These are phyloP conservation scores for Neophaeococcomyces mojaviensis DNA, from an alignment of 2,329 filamentous ascomycete species.

Conservation along the genomic window DNA sequence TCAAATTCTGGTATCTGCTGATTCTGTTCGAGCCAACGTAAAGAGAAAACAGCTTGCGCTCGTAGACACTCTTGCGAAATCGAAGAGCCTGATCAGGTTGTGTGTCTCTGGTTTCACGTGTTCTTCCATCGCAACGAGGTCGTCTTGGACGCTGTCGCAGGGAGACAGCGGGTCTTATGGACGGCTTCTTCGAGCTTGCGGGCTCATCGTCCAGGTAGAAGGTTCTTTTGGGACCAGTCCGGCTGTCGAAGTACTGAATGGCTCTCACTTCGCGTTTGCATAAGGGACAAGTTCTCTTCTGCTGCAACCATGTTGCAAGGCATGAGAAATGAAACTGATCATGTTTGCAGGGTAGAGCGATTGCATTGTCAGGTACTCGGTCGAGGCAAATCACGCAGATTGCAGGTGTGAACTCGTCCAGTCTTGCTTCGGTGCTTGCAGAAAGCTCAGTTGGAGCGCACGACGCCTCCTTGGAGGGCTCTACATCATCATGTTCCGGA, in stretches of 20 bases:
- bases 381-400: slow-evolving; percentile 83
- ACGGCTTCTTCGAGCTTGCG: background rate
- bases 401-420: slow-evolving; percentile 8
- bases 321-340: slow-evolving; percentile 78
- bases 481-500: background rate
- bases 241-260: slow-evolving; percentile 56
- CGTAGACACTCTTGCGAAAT: slow-evolving; percentile 66
- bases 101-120: slow-evolving; percentile 7
- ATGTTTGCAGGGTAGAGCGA: slow-evolving; percentile 71
- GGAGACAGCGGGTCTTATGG: background rate
- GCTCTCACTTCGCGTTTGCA: slow-evolving; percentile 55
- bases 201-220: background rate
- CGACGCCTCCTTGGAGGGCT: no score
- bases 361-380: slow-evolving; percentile 60
- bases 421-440: no score
- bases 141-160: slow-evolving; percentile 11
- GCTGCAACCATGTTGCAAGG: slow-evolving; percentile 71
- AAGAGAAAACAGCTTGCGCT: slow-evolving; percentile 62
- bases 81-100: slow-evolving; percentile 40
- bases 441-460: no score
- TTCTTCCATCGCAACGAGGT: slow-evolving; percentile 7
- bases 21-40: slow-evolving; percentile 74
- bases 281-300: slow-evolving; percentile 66
- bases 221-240: background rate
- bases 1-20: slow-evolving; percentile 69